phyloP scores from a whole-genome alignment of 2,329 filamentous ascomycete species.

The Cercospora brassicicola region DNA sequence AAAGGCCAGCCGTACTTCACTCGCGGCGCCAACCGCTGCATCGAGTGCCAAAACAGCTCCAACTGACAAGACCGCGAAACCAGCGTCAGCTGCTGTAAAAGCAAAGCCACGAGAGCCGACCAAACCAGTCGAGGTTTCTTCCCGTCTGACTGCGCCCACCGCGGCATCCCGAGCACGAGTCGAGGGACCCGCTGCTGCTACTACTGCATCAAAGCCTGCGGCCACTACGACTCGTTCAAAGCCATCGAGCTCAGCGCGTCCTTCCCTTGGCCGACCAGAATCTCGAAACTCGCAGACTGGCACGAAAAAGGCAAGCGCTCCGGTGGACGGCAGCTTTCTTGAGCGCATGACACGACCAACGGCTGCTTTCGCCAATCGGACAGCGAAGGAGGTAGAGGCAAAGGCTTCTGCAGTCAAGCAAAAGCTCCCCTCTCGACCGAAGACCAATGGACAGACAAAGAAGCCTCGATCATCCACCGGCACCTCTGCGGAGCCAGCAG shows the following conservation, averaged over 20 bases:
- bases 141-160: constrained; percentile 68
- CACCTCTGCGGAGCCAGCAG: constrained; percentile 6
- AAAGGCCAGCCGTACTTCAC: constrained; percentile 38
- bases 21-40: constrained; percentile 39
- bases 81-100: constrained; percentile 17
- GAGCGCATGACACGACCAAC: constrained; percentile 83
- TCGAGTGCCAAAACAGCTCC: constrained; percentile 34
- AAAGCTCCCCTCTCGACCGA: constrained; percentile 19
- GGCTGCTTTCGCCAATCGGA: constrained; percentile 65
- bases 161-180: constrained; percentile 67
- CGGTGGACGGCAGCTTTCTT: constrained; percentile 69
- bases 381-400: constrained; percentile 55
- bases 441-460: constrained; percentile 22
- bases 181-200: constrained; percentile 34
- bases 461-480: constrained; percentile 9
- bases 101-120: constrained; percentile 66
- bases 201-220: constrained; percentile 31
- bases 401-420: constrained; percentile 40
- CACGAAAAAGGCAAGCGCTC: constrained; percentile 47
- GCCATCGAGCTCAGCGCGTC: constrained; percentile 35
- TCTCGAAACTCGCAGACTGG: constrained; percentile 47
- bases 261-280: constrained; percentile 48
- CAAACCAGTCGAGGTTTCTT: constrained; percentile 64
- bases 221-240: constrained; percentile 35
- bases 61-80: constrained; percentile 26